Evolutionary conservation across 257 asterid species (phyloP).

Genomic region (Perilla frutescens): DNA sequence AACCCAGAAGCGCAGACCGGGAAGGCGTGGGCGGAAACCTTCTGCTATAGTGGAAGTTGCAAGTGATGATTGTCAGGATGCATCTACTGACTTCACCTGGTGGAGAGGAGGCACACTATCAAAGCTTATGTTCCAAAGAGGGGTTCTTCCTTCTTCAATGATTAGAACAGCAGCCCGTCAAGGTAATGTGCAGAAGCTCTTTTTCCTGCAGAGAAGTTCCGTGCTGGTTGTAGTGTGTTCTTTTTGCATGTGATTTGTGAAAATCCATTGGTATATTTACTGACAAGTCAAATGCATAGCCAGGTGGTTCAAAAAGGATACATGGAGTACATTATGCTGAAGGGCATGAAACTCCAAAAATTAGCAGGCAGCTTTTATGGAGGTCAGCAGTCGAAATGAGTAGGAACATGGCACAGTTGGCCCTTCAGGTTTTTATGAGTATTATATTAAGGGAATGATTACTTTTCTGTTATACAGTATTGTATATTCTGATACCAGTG

Average conservation of each 20-base stretch:
- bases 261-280: conserved; percentile 18
- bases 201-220: conserved; percentile 28
- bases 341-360: conserved; percentile 64
- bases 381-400: conserved; percentile 89
- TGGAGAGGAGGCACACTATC: conserved; percentile 84
- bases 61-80: conserved; percentile 52
- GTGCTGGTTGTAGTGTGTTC: conserved; percentile 29
- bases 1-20: conserved; percentile 79
- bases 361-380: conserved; percentile 78
- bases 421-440: conserved; percentile 67
- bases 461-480: conserved; percentile 17
- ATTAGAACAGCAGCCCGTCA: conserved; percentile 73
- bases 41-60: conserved; percentile 52
- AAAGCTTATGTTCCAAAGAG: conserved; percentile 66
- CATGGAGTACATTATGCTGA: conserved; percentile 66
- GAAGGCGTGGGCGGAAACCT: conserved; percentile 83
- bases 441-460: conserved; percentile 23
- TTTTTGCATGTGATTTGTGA: conserved; percentile 14
- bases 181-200: conserved; percentile 48
- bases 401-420: conserved; percentile 75
- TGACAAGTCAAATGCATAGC: conserved; percentile 41
- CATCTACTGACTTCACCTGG: conserved; percentile 64
- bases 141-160: conserved; percentile 59
- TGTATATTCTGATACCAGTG: conserved; percentile 26
- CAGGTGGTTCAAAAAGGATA: conserved; percentile 73